Evolutionary conservation across 2,329 filamentous ascomycete species (phyloP).

Genomic region (Lachnellula cervina): DNA sequence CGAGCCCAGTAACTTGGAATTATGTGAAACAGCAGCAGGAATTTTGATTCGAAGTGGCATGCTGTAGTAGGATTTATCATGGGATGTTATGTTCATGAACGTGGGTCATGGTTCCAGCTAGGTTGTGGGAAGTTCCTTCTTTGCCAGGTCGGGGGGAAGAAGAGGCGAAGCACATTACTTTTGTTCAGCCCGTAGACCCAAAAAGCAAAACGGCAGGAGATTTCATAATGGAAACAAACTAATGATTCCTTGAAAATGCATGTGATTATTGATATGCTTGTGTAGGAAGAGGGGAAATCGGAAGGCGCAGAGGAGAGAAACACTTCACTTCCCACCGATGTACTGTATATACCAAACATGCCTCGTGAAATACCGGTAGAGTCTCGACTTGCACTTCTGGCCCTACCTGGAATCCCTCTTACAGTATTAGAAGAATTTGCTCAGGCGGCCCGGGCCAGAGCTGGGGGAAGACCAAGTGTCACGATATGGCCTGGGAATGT

Average conservation of each 20-base stretch:
- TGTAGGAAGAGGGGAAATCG: background rate
- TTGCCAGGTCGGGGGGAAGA: constrained; percentile 3
- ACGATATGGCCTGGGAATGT: no score
- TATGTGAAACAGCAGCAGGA: background rate
- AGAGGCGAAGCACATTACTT: background rate
- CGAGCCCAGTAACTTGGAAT: background rate
- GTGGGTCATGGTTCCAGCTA: background rate
- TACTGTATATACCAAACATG: no score
- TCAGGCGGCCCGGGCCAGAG: no score
- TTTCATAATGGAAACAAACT: background rate
- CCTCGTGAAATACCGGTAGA: no score
- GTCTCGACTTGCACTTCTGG: no score
- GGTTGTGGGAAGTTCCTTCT: background rate
- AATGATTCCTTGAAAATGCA: background rate
- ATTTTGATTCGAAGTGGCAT: background rate
- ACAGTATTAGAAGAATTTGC: no score
- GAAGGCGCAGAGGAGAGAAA: background rate
- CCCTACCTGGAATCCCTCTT: no score
- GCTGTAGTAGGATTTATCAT: background rate
- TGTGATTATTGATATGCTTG: background rate
- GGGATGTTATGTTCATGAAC: background rate
- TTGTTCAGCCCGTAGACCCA: background rate
- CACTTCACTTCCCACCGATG: no score
- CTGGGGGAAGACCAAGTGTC: no score
- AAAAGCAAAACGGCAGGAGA: background rate